Evolutionary conservation across 352 stramenopile species (phyloP).

Genomic region (Phytophthora nicotianae): DNA sequence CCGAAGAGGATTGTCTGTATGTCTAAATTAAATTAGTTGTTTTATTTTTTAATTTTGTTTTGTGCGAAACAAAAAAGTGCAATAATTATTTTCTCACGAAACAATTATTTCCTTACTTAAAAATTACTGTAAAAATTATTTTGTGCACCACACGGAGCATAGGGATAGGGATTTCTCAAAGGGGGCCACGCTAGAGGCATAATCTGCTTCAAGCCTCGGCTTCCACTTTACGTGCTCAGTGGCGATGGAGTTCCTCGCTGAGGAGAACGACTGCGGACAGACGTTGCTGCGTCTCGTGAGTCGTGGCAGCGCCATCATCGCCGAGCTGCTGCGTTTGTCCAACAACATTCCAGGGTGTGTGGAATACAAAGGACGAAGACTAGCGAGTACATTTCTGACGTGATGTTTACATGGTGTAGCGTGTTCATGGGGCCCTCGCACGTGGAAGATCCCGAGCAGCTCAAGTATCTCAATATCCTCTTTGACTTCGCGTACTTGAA

Average conservation of each 20-base stretch:
- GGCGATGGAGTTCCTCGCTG: conserved; percentile 86
- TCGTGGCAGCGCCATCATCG: conserved; percentile 91
- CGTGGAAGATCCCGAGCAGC: conserved; percentile 89
- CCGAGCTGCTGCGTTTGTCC: conserved; percentile 91
- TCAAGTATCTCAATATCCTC: conserved; percentile 92
- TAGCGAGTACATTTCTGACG: conserved; percentile 4
- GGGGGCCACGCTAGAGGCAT: not conserved
- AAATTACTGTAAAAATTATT: not conserved
- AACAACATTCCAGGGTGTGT: conserved; percentile 90
- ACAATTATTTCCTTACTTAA: too few relatives aligned
- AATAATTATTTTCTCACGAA: too few relatives aligned
- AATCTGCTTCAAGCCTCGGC: conserved; percentile 22
- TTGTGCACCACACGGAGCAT: not conserved
- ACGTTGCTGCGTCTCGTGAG: conserved; percentile 93
- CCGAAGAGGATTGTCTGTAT: too few relatives aligned
- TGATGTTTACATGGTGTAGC: conserved; percentile 36
- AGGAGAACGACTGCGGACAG: conserved; percentile 95
- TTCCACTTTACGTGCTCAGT: conserved; percentile 5
- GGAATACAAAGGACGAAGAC: not conserved
- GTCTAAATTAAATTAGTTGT: too few relatives aligned
- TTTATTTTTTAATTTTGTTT: too few relatives aligned
- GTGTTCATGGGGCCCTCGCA: conserved; percentile 87
- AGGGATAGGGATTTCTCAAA: not conserved
- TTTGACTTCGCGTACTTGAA: conserved; percentile 97
- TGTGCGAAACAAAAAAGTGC: too few relatives aligned